phyloP scores from a whole-genome alignment of 2,329 filamentous ascomycete genomes.

The Fusarium sp. region DNA sequence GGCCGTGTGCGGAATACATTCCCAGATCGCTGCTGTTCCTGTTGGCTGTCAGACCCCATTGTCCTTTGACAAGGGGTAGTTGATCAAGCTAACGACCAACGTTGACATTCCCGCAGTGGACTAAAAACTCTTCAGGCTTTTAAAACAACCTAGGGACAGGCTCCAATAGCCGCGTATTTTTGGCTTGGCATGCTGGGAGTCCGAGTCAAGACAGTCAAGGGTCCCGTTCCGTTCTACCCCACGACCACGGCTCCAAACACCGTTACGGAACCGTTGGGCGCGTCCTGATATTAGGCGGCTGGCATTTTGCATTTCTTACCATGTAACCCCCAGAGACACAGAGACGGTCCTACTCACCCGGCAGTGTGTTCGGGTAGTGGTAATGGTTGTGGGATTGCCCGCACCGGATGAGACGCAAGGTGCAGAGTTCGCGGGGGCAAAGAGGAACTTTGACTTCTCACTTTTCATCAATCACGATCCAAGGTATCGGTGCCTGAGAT shows the following conservation, averaged over 20 bases:
- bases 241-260: background rate
- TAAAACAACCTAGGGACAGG: background rate
- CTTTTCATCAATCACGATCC: slow-evolving; percentile 5
- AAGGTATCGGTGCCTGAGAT: background rate
- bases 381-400: background rate
- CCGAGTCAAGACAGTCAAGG: background rate
- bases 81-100: background rate
- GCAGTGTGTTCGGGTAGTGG: background rate
- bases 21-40: background rate
- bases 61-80: background rate
- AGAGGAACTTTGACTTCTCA: background rate
- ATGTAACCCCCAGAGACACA: background rate
- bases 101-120: background rate
- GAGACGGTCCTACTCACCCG: background rate
- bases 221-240: background rate
- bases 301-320: background rate
- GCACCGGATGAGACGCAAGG: slow-evolving; percentile 1
- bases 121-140: background rate
- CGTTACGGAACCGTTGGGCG: background rate
- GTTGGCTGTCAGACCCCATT: background rate
- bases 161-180: background rate
- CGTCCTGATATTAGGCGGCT: background rate
- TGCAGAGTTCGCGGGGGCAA: background rate
- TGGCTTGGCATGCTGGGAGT: background rate
- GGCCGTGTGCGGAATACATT: background rate